Evolutionary conservation across 148 eudicot genomes (phyloP).

Genomic region (Amaranthus hypochondriacus): DNA sequence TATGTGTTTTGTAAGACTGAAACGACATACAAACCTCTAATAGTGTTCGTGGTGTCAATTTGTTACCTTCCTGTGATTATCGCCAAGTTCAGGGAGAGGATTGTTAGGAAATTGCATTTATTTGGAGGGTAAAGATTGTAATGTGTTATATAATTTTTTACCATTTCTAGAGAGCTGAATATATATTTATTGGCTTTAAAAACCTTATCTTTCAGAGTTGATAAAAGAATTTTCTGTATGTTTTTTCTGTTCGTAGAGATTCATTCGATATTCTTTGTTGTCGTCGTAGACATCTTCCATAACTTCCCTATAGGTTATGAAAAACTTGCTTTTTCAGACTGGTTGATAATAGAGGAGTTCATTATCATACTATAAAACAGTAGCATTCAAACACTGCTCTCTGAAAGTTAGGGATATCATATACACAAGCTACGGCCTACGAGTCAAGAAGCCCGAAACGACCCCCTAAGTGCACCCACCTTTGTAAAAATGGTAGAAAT

Average conservation of each 20-base stretch:
- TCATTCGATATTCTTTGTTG: neutral
- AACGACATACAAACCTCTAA: no score
- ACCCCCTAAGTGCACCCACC: slow-evolving; percentile 12
- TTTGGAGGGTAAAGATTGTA: no score
- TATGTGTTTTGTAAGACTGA: no score
- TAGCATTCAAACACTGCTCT: neutral
- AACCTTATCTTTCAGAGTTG: slow-evolving; percentile 5
- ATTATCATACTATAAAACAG: neutral
- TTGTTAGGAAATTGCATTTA: no score
- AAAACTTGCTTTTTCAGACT: neutral
- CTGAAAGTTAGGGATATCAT: slow-evolving; percentile 8
- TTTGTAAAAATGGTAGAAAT: slow-evolving; percentile 18
- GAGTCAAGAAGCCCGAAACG: slow-evolving; percentile 21
- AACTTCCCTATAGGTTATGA: neutral
- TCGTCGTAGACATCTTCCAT: neutral
- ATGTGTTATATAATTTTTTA: no score
- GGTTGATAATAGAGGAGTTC: neutral
- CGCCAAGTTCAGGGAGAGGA: no score
- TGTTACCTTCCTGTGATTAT: no score
- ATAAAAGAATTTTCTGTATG: neutral
- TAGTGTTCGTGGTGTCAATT: no score
- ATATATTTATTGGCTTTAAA: no score
- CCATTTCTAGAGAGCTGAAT: no score
- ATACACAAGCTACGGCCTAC: slow-evolving; percentile 12
- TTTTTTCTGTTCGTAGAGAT: neutral